These are phyloP conservation scores for Alternaria sp. DNA, from an alignment of 2,329 filamentous ascomycete species.

Conservation along the genomic window DNA sequence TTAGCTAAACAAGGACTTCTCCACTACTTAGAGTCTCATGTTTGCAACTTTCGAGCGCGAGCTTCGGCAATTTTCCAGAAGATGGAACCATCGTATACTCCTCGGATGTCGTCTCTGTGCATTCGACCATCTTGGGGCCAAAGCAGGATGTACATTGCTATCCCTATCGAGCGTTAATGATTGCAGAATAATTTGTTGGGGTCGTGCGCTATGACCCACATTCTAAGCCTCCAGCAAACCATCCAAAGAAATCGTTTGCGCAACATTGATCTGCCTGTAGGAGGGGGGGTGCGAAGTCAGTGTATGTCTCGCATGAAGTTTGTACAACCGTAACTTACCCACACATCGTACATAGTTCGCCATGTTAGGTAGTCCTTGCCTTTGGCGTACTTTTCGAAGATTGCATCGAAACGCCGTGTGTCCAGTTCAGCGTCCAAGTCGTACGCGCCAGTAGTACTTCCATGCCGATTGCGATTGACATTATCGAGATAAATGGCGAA, in stretches of 20 bases:
- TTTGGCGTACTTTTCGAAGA: constrained; percentile 27
- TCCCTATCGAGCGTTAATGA: constrained; percentile 21
- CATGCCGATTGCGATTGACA: constrained; percentile 25
- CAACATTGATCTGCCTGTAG: constrained; percentile 21
- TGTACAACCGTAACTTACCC: neutral
- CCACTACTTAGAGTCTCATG: neutral
- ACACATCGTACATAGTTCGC: constrained; percentile 20
- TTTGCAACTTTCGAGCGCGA: neutral
- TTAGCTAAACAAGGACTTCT: neutral
- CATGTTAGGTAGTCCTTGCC: constrained; percentile 23
- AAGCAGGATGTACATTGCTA: constrained; percentile 29
- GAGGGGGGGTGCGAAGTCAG: neutral
- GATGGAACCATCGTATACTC: constrained; percentile 27
- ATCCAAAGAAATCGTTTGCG: constrained; percentile 29
- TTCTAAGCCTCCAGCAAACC: constrained; percentile 30
- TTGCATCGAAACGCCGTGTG: constrained; percentile 25
- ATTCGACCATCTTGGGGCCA: constrained; percentile 29
- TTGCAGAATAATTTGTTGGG: neutral
- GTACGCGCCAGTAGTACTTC: constrained; percentile 29
- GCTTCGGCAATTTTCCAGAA: constrained; percentile 37
- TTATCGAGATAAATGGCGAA: constrained; percentile 30
- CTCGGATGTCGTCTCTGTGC: constrained; percentile 22
- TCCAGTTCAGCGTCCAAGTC: constrained; percentile 27
- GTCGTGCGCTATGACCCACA: constrained; percentile 16
- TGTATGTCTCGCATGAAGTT: neutral